Evolutionary conservation across 192 early-diverging fungal genomes (phyloP).

Genomic region (Coemansia aciculifera): DNA sequence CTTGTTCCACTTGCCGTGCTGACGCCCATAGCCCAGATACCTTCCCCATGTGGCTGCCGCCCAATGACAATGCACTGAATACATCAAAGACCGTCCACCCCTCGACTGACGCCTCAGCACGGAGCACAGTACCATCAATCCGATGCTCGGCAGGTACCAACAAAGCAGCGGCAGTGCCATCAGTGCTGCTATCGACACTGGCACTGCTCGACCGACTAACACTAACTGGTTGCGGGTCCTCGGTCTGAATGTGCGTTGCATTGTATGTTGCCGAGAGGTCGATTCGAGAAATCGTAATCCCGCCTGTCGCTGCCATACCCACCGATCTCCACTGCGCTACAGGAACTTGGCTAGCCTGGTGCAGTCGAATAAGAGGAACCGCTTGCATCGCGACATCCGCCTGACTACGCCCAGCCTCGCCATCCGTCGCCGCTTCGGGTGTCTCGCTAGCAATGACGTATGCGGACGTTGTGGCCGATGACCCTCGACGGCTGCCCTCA

Average conservation of each 20-base stretch:
- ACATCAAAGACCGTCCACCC: constrained; percentile 52
- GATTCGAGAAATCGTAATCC: constrained; percentile 17
- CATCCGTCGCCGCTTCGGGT: background rate
- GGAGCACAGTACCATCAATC: constrained; percentile 17
- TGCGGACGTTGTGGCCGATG: background rate
- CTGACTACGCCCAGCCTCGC: background rate
- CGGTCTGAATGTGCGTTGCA: background rate
- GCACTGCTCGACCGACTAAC: constrained; percentile 3
- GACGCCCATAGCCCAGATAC: constrained; percentile 32
- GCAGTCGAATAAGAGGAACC: constrained; percentile 20
- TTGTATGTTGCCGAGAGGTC: background rate
- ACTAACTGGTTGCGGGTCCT: background rate
- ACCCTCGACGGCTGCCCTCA: constrained; percentile 4
- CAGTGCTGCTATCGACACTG: constrained; percentile 1
- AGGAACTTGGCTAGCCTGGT: constrained; percentile 11
- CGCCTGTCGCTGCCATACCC: constrained; percentile 21
- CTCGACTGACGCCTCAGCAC: constrained; percentile 30
- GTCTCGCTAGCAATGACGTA: constrained; percentile 7
- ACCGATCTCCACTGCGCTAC: constrained; percentile 16
- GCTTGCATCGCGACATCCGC: constrained; percentile 6
- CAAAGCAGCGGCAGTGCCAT: background rate
- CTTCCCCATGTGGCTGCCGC: background rate
- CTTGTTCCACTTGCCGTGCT: constrained; percentile 10
- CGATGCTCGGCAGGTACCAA: background rate
- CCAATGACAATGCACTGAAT: constrained; percentile 20